These are phyloP conservation scores for Linum tenue DNA, from an alignment of 345 rosid species.

Conservation along the genomic window DNA sequence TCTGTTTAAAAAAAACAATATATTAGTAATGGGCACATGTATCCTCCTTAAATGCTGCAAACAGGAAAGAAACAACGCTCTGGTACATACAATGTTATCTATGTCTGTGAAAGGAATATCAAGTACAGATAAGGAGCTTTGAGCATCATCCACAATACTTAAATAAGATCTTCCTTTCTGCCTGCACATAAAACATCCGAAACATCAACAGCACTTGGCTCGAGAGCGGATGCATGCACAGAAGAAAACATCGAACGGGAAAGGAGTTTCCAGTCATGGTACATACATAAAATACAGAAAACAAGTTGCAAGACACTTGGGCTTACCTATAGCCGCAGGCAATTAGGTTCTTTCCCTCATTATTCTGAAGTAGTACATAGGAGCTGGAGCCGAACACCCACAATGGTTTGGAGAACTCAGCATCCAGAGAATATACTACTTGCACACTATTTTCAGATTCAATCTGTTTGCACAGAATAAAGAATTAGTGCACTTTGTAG, in stretches of 20 bases:
- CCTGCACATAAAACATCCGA: conserved; percentile 40
- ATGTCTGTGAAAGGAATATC: conserved; percentile 85
- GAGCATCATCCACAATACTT: conserved; percentile 56
- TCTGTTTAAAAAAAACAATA: conserved; percentile 33
- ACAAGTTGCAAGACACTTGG: conserved; percentile 12
- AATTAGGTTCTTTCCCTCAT: conserved; percentile 49
- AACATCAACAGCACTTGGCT: conserved; percentile 3
- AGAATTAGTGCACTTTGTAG: not conserved
- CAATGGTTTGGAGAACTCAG: conserved; percentile 79
- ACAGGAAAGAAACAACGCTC: conserved; percentile 12
- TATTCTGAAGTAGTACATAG: conserved; percentile 54
- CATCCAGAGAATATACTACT: conserved; percentile 50
- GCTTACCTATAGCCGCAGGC: conserved; percentile 80
- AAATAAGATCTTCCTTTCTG: conserved; percentile 81
- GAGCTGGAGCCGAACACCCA: conserved; percentile 83
- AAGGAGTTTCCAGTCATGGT: not conserved
- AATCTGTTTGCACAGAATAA: conserved; percentile 32
- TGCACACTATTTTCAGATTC: conserved; percentile 56
- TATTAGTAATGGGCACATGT: conserved; percentile 8
- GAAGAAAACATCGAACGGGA: conserved; percentile 1
- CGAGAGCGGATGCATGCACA: not conserved
- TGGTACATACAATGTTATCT: conserved; percentile 51
- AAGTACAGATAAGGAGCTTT: conserved; percentile 57
- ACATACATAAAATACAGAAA: not conserved
- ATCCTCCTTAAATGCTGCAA: conserved; percentile 4